Conservation (phyloP, 208 protist genomes). For the Novymonas esmeraldas region DNA sequence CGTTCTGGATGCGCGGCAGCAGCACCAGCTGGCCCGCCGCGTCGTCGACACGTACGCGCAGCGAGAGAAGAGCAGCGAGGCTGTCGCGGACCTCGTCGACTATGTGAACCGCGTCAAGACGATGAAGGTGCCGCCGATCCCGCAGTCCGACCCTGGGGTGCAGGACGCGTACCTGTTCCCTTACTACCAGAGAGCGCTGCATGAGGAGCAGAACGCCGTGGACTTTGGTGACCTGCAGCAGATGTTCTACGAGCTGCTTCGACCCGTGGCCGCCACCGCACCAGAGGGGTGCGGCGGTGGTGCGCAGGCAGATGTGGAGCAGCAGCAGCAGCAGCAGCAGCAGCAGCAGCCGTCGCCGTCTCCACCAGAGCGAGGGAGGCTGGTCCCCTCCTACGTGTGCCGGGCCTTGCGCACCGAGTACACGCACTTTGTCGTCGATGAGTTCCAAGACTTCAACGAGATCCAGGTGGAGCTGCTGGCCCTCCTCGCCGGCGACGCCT, state of each 20-base stretch:
- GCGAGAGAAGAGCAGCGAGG: conserved; percentile 55
- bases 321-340: background rate
- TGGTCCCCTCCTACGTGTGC: conserved; percentile 39
- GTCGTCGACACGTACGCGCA: conserved; percentile 67
- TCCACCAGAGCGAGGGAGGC: too few relatives aligned
- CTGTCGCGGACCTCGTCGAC: conserved; percentile 58
- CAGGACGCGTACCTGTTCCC: conserved; percentile 74
- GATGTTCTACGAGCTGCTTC: conserved; percentile 71
- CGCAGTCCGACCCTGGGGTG: conserved; percentile 50
- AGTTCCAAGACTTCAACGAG: conserved; percentile 91
- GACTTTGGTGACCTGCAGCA: conserved; percentile 90
- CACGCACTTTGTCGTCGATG: conserved; percentile 90
- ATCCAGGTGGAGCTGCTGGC: conserved; percentile 87
- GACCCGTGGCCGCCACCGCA: conserved; percentile 2
- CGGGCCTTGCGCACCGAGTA: conserved; percentile 43
- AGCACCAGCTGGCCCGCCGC: conserved; percentile 49
- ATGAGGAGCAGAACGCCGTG: conserved; percentile 68
- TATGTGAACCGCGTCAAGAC: conserved; percentile 74
- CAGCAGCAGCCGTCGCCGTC: too few relatives aligned
- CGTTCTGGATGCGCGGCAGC: conserved; percentile 63
- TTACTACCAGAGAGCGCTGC: conserved; percentile 69
- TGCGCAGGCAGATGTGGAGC: background rate
- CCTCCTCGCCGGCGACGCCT: conserved; percentile 75
- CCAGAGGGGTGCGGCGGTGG: background rate
- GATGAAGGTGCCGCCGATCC: conserved; percentile 44